Base-by-base conservation (phyloP, 495 filamentous ascomycete genomes). In the Cenococcum geophilum region DNA sequence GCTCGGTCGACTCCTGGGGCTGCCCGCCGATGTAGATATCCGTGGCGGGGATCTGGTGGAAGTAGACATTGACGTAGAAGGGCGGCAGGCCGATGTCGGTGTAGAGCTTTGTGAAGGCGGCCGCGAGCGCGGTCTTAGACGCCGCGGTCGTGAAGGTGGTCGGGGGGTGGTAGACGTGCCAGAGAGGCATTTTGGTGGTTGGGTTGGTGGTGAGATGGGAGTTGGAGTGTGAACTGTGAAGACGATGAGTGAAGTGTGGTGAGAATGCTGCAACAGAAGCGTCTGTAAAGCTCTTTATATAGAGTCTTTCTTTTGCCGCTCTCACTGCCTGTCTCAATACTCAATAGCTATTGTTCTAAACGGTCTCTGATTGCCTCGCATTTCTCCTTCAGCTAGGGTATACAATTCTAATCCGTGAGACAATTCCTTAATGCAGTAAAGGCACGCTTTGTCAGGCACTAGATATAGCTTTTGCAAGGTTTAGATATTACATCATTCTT, bases 51-150 rank as follows among this genome's bases (percentile, higher is more conserved):
- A 76, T 40, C 9, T 64, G 51, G 52, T 71, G 60, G 69, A 74
- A 76, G 40, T 71, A 55, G 37, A 75, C 63, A 51, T 70, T 61
- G 1, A 76, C 73, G 58, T 76, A 76, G 52, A 76, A 76, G 23
- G 72, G 70, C 16, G 75, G 73, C n/a, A 76, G 66, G 42, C 60
- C 62, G 49, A 57, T n/a, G 49, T 40, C 23, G 35, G 70, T 73
- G 67, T 76, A 76, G 45, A 75, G 61, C 20, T 23, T 27, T 4
- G 70, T 74, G 21, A 73, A 57, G 62, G 62, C 60, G 21, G 36
- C 27, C 12, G 64, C 62, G 23, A 76, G 70, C 32, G 64, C 32
- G n/a, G 62, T 55, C 48, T 71, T 71, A 34, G 64, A 60, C 12
- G 59, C 56, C 16, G 61, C 35, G 53, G 66, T 68, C 16, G 55